Percentiles rank a stretch among this genome's conserved stretches.
phyloP scores from a whole-genome alignment of 371 early-diverging fungal genomes.

The Phascolomyces articulosus region DNA sequence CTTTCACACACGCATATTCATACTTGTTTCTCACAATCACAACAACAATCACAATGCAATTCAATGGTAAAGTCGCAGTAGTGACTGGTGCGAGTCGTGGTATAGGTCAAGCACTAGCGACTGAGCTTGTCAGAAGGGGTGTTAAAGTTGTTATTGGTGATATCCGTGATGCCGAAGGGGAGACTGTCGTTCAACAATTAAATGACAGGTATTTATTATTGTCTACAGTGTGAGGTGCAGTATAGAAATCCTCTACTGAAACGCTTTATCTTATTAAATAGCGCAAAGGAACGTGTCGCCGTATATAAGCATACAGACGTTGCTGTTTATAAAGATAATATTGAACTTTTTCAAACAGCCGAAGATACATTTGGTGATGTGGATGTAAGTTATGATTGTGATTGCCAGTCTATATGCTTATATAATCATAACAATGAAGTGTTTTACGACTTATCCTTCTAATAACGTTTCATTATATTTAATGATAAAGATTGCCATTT shows the following conservation, averaged over 20 bases:
- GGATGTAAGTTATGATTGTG: slow-evolving; percentile 48
- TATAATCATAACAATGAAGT: slow-evolving; percentile 59
- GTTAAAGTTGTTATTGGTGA: slow-evolving; percentile 67
- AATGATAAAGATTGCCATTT: slow-evolving; percentile 24
- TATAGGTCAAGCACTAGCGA: slow-evolving; percentile 60
- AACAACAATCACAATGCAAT: not conserved
- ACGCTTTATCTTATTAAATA: slow-evolving; percentile 13
- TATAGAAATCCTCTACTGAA: not conserved
- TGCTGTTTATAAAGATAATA: slow-evolving; percentile 44
- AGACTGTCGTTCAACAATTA: slow-evolving; percentile 32
- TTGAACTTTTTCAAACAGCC: slow-evolving; percentile 49
- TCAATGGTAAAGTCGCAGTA: slow-evolving; percentile 57
- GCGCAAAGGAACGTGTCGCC: slow-evolving; percentile 43
- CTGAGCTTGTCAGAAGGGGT: slow-evolving; percentile 46
- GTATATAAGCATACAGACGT: slow-evolving; percentile 63
- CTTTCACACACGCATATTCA: not conserved
- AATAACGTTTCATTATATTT: not conserved
- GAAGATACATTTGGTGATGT: slow-evolving; percentile 57
- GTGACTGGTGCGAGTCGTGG: slow-evolving; percentile 68
- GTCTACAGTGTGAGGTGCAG: not conserved
- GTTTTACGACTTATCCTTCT: slow-evolving; percentile 37
- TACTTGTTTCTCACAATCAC: not conserved
- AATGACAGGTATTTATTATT: slow-evolving; percentile 35
- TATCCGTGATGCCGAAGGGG: slow-evolving; percentile 49
- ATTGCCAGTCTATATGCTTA: not conserved